Base-by-base conservation (phyloP, 805 yeast species). In the Barnettozyma pratensis region DNA sequence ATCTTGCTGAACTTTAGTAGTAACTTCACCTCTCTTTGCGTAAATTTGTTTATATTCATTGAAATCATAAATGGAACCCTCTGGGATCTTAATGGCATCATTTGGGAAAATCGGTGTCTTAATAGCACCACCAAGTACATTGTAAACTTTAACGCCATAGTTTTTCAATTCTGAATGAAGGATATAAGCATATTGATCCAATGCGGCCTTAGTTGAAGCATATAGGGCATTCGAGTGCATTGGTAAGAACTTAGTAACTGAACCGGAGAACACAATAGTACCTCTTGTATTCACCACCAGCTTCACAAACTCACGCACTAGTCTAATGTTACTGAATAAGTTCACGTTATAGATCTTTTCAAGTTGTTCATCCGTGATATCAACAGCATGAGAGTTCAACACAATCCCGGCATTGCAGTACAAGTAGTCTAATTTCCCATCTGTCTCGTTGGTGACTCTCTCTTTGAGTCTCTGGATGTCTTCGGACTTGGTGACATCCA, bases 81-180 rank as follows among this genome's bases (percentile, higher is more conserved):
- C 34, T 7, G 50, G 54, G 12, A 57, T 49, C 2, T 35, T 25
- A 10, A 38, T 14, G 6, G 51, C 49, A n/a, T 44, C 45, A 6
- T 52, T 46, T 11, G 47, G 32, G 38, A 54, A 60, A 30, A 71
- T 68, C 9, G 51, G 62, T 6, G 75, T 70, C 37, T 67, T 54
- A 26, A 73, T 73, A 28, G 68, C 72, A 5, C 77, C 78, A 26
- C 76, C 71, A 34, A 70, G 56, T 2, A 72, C 67, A 51, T 70
- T 65, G 45, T 68, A 63, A 3, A 74, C 77, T 42, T 59, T 60
- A 26, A 73, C 77, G 1, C 69, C 74, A 48, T 65, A 70, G 3
- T 73, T 73, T 41, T 57, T 54, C 67, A 73, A 53, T 53, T 74
- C 78, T 7, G 61, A 57, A 29, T 63, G 70, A 28, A 74, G 55